Conservation (phyloP, 257 asterid species). For the Osmanthus fragrans region DNA sequence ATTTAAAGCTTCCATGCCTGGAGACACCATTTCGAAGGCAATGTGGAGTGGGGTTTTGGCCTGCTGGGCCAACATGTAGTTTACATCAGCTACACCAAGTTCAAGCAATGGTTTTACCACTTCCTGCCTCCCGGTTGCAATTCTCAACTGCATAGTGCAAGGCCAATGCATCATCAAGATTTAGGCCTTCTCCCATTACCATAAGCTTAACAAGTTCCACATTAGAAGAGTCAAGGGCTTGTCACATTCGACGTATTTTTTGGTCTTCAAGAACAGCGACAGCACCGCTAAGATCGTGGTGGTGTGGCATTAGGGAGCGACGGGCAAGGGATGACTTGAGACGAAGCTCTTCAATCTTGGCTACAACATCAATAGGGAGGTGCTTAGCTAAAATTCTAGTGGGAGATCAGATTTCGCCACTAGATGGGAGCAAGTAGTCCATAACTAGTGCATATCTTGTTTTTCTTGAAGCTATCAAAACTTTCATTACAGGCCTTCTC, state of each 20-base stretch:
- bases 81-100: conserved; percentile 91
- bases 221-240: conserved; percentile 88
- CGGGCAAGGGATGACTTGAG: conserved; percentile 69
- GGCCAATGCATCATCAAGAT: conserved; percentile 80
- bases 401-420: conserved; percentile 91
- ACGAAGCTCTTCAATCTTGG: conserved; percentile 85
- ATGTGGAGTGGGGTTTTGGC: conserved; percentile 76
- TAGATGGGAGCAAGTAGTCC: conserved; percentile 63
- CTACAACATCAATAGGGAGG: conserved; percentile 80
- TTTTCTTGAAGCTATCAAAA: conserved; percentile 79
- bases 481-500: conserved; percentile 93
- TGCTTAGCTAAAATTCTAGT: conserved; percentile 80
- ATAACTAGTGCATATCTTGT: conserved; percentile 84
- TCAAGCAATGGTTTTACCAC: conserved; percentile 84
- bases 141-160: conserved; percentile 80
- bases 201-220: conserved; percentile 92
- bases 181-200: conserved; percentile 99
- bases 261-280: conserved; percentile 84
- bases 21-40: conserved; percentile 92
- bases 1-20: conserved; percentile 73
- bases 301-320: conserved; percentile 53
- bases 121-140: conserved; percentile 84
- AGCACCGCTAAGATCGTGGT: conserved; percentile 42
- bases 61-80: conserved; percentile 77
- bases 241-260: conserved; percentile 76